Conservation (phyloP, 2,329 filamentous ascomycete species). For the Dactylellina cionopaga region DNA sequence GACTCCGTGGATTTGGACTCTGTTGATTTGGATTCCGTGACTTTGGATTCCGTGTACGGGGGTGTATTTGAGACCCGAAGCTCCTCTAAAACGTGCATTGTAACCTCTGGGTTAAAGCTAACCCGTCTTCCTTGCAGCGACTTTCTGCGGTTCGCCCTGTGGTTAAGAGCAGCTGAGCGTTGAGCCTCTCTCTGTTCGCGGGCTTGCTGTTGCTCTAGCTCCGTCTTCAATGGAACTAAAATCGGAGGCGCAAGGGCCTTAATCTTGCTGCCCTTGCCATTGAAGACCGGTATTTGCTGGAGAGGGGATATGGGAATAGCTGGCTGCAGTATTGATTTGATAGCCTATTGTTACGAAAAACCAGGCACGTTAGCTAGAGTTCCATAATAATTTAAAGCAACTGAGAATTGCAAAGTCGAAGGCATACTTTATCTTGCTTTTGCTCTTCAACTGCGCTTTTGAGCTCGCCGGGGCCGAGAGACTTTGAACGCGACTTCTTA, state of each 20-base stretch:
- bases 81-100: constrained; percentile 95
- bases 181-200: constrained; percentile 75
- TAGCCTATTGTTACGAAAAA: constrained; percentile 52
- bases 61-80: constrained; percentile 88
- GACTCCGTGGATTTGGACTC: constrained; percentile 25
- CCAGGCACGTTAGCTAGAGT: not conserved
- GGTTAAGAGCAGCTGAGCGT: constrained; percentile 71
- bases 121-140: constrained; percentile 92
- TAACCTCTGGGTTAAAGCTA: constrained; percentile 96
- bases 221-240: constrained; percentile 73
- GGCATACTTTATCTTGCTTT: constrained; percentile 55
- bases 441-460: constrained; percentile 67
- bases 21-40: too few relatives aligned
- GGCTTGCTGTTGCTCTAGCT: constrained; percentile 76
- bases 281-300: constrained; percentile 71
- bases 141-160: constrained; percentile 88
- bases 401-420: not conserved
- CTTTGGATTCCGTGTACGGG: constrained; percentile 78
- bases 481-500: constrained; percentile 89
- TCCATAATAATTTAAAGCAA: not conserved
- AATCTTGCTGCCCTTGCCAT: constrained; percentile 55
- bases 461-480: constrained; percentile 88
- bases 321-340: constrained; percentile 82
- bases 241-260: constrained; percentile 58
- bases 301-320: constrained; percentile 73